phyloP scores from a whole-genome alignment of 139 green algal species.

The Chlamydomonas eustigma region DNA sequence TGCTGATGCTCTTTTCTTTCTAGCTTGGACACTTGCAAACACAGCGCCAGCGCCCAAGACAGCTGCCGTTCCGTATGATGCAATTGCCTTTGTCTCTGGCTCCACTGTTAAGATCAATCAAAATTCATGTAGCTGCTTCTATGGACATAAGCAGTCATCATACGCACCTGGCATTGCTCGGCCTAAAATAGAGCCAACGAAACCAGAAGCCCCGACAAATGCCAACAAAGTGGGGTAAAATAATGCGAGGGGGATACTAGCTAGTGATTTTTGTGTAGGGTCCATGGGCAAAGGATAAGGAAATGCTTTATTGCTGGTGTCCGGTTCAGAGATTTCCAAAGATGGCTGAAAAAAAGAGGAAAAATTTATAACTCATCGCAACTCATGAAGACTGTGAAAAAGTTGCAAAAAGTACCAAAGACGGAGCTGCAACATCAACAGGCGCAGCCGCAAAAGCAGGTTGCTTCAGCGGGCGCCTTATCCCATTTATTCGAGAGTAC shows the following conservation, averaged over 20 bases:
- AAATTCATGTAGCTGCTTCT: no score
- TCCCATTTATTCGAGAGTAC: not conserved
- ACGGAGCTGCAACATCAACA: not conserved
- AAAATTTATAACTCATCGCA: no score
- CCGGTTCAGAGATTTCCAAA: no score
- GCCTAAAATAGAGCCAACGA: not conserved
- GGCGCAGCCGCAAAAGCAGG: not conserved
- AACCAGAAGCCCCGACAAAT: slow-evolving; percentile 34
- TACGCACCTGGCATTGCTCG: slow-evolving; percentile 9
- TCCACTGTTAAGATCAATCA: slow-evolving; percentile 29
- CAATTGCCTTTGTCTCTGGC: slow-evolving; percentile 38
- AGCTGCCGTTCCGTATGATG: slow-evolving; percentile 31
- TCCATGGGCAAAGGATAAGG: slow-evolving; percentile 42
- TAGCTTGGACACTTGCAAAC: slow-evolving; percentile 38
- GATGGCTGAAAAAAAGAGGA: no score
- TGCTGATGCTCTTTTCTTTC: slow-evolving; percentile 58
- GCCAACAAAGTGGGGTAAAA: slow-evolving; percentile 58
- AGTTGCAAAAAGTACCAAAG: no score
- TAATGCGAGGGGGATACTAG: slow-evolving; percentile 45
- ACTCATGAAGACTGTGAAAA: no score
- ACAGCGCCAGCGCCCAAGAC: slow-evolving; percentile 42
- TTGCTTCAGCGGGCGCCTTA: not conserved
- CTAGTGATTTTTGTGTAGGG: slow-evolving; percentile 48
- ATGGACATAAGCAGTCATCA: no score
- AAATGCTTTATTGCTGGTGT: not conserved